Conservation (phyloP, 805 yeast species). For the Kuraishia ogatae region DNA sequence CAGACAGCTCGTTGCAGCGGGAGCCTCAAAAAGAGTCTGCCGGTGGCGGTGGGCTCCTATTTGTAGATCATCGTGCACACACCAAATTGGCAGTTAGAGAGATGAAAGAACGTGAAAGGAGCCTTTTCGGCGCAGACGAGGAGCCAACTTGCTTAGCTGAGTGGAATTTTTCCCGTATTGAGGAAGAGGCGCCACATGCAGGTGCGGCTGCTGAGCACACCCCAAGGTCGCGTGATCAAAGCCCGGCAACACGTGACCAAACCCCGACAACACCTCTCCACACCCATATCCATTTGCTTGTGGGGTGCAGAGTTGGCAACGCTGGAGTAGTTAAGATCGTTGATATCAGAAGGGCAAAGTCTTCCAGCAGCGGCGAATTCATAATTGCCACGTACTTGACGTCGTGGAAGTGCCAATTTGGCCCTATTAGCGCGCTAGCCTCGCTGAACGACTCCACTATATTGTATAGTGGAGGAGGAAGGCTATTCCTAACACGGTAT, state of each 20-base stretch:
- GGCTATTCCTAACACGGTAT: slow-evolving; percentile 10
- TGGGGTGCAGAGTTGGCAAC: slow-evolving; percentile 21
- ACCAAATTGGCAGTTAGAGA: slow-evolving; percentile 2
- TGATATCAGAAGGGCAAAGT: slow-evolving; percentile 12
- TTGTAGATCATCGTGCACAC: slow-evolving; percentile 15
- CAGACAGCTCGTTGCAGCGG: not conserved
- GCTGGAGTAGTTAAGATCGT: slow-evolving; percentile 18
- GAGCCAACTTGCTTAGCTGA: slow-evolving; percentile 21
- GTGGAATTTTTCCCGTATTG: slow-evolving; percentile 22
- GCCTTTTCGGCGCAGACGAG: slow-evolving; percentile 13
- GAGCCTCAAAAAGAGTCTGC: not conserved
- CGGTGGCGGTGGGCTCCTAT: slow-evolving; percentile 9
- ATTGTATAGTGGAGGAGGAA: slow-evolving; percentile 12
- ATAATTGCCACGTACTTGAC: slow-evolving; percentile 3
- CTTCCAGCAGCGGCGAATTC: not conserved
- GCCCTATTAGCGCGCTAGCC: slow-evolving; percentile 14
- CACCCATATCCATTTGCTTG: slow-evolving; percentile 17
- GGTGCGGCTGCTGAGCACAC: not conserved
- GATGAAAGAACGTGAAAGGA: not conserved
- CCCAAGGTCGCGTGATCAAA: not conserved
- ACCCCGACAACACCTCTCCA: slow-evolving; percentile 10
- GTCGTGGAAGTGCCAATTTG: slow-evolving; percentile 7
- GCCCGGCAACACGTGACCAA: slow-evolving; percentile 5
- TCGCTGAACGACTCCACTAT: slow-evolving; percentile 16
- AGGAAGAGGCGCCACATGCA: not conserved